Evolutionary conservation across 805 yeast genomes (phyloP), one percentile per base, ranked within the genome.

Genomic region (Cyberlindnera maritima): DNA sequence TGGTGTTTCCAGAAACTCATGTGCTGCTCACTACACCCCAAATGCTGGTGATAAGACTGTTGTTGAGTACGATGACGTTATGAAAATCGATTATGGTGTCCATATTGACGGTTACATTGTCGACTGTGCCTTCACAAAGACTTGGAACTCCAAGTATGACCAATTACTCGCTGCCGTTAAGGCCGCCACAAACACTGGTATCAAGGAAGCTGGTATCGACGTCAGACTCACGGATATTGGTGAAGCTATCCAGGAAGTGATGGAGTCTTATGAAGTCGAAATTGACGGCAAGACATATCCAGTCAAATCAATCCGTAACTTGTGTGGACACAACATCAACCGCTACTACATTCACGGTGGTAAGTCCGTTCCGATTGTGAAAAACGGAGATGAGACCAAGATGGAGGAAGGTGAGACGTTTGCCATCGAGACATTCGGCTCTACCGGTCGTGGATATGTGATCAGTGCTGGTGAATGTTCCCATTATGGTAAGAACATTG

Each of bases 321-420:
- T 94, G 64, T 86, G 89, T 66, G 99, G 99, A 33, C 99, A 94
- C 70, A 91, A 83, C 62, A 94, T 94, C 59, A 83, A 79, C 21
- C 91, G 84, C 46, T 91, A 75, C 68, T 75, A 72, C 44, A 94
- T 94, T 60, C 99, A 94, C 67, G 94, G 91, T 36, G 97, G 97
- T 53, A 94, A 94, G 67, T 83, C 95, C 21, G 98, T 94, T 39
- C 99, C 99, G 15, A 94, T 94, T 60, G 96, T 94, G 31, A 85
- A 91, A 60, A 88, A 88, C 60, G 92, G 90, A 8, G 99, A 94
- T 65, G 79, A 79, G 66, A 94, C 98, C 11, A 92, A 92, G 76
- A 92, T 94, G 97, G 99, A 94, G 67, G 99, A 94, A 72, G 97
- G 97, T 53, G 99, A 94, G 67, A 84, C 89, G 2, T 92, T 88